Evolutionary conservation across 1,284 basidiomycete species (phyloP), one percentile per base, ranked within the genome.

Genomic region (Tylopilus orsonianus): DNA sequence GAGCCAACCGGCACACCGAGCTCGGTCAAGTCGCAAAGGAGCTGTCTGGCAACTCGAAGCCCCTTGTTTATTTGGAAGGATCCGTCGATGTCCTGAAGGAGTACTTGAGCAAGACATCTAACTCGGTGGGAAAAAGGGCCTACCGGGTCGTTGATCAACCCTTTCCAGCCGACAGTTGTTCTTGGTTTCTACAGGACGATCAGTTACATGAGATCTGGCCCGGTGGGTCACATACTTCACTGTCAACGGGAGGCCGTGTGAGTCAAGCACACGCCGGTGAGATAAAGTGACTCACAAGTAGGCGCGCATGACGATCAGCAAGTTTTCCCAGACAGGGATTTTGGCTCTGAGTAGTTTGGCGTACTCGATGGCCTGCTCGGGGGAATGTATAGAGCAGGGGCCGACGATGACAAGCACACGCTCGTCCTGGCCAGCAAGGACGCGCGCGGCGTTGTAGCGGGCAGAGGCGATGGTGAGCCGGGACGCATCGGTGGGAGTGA

Each of bases 11-110:
- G 95, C 8, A 99, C 74, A 46, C 96, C 96, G 36, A 90, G 73
- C 55, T 90, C 76, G 32, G 92, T 93, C 52, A 99, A 77, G 62
- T 97, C 92, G 59, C 92, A 86, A 39, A 99, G 83, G 27, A 99
- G 78, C 60, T 92, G 83, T 46, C 97, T 84, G 0, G 92, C 93
- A 47, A 87, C 81, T 50, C 87, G 84, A 18, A 97, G 81, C 34
- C 96, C 96, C 66, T 93, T 92, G 83, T 99, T 99, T 71, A 99
- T 99, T 65, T 94, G 83, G 87, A 90, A 99, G 46, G 90, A 83
- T 49, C 91, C 92, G 67, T 97, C 89, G 67, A 97, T 88, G 65
- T 93, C 87, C 64, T 65, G 13, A 7, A 32, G 5, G 4, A 12
- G 38, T 22, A 24, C 16, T 54, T 13, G n/a, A 54, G 44, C 8